Base-by-base conservation (phyloP, 2,329 filamentous ascomycete genomes). In the Aspergillus piperis region DNA sequence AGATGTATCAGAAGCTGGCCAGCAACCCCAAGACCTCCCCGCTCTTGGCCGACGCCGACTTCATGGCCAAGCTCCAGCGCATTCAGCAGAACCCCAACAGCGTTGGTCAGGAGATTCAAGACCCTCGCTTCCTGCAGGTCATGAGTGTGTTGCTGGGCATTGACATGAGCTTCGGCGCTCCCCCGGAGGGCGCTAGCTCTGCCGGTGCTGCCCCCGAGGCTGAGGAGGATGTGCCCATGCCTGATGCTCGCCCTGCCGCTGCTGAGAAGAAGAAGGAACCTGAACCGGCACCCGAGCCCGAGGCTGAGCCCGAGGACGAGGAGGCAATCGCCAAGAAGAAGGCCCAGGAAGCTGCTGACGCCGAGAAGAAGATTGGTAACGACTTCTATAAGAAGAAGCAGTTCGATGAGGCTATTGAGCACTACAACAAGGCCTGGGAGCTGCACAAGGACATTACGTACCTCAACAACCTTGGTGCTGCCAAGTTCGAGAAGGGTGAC, bases 341-440 rank as follows among this genome's bases (percentile, higher is more conserved):
- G 82, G 91, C 92, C 42, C 96, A 98, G 83, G 91, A 89, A 71
- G 91, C 90, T 64, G 95, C 93, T 48, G 95, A 99, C 70, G 91
- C 92, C 75, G 90, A 97, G 80, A 99, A 99, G 86, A 90, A 89
- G 30, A 83, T 96, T 59, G 95, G 95, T 60, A 99, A 94, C 13
- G 92, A 95, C 69, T 89, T 89, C 77, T 99, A 99, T 85, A 99
- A 99, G 88, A 98, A 98, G 86, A 89, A 92, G 68, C 88, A 97
- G 74, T 97, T 99, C 68, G 95, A 98, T 71, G 88, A 90, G 73
- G 95, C 95, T 54, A 97, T 99, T 71, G 87, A 88, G 73, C 92
- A 99, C 81, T 99, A 99, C 83, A 86, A 78, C 75, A 96, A 96
- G 77, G 95, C 95, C 0, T 99, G 95, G 95, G 93, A 96, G 61